Evolutionary conservation across 768 basidiomycete species (phyloP), one percentile per base, ranked within the genome.

Genomic region (Mrakia blollopis): DNA sequence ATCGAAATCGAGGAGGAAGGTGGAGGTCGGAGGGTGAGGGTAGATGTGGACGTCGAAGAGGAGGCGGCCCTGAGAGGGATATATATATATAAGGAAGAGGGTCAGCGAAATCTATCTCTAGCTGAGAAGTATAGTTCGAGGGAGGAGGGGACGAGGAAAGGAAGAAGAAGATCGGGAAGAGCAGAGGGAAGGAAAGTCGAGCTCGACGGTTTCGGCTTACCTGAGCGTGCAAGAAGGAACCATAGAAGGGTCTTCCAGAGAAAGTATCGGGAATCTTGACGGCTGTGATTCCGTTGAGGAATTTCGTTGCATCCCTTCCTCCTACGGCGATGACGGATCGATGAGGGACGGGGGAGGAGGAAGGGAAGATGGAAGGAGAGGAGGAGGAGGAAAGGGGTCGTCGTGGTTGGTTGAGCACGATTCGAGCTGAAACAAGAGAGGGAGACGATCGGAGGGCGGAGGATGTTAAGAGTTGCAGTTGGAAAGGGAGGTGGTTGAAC

Each of bases 11-110:
- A 75, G 39, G 10, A 78, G 61, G 75, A 73, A 71, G 25, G 79
- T 88, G 87, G 79, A 89, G 88, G 39, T 57, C 62, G 90, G 87
- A 0, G 87, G 82, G 67, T 88, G 85, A 16, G 88, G 83, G 82
- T 93, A 92, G 79, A 97, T 86, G 84, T 98, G 94, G 71, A 91
- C 84, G 83, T 98, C 95, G 81, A 94, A 90, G 65, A 97, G 85
- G 41, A 98, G 89, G 82, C 94, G 88, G 57, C 96, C 96, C 94
- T 95, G 72, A 21, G 21, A 23, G n/a, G 47, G 2, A 4, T 37
- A 23, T 6, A 3, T 7, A 50, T 0, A 47, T 21, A 62, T 35
- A 74, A 63, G 78, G 77, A 39, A 54, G 23, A 67, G 73, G 44
- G 41, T 37, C 50, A 71, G 50, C 57, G 41, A 61, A 57, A 11